A percentile compares a stretch with the other conserved stretches of the same genome.
These are phyloP conservation scores for Claviceps sp. DNA, from an alignment of 2,329 filamentous ascomycete genomes.

Conservation along the genomic window DNA sequence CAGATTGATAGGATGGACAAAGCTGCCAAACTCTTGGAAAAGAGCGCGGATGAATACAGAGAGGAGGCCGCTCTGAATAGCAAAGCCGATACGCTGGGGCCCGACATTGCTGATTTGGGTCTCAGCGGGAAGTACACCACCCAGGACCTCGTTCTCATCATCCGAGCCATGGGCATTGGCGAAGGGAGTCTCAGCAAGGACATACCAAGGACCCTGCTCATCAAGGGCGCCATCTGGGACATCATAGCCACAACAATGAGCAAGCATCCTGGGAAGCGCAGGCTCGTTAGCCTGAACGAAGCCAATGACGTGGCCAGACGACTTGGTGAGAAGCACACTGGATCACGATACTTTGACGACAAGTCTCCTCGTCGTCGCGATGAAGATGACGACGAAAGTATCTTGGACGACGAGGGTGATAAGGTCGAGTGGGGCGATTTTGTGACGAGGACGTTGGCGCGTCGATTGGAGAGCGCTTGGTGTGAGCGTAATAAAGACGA, in stretches of 20 bases:
- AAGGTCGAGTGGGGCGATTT: slow-evolving; percentile 17
- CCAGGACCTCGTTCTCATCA: slow-evolving; percentile 14
- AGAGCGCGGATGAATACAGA: slow-evolving; percentile 3
- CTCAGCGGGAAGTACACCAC: slow-evolving; percentile 17
- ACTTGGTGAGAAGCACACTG: slow-evolving; percentile 34
- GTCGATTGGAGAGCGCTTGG: slow-evolving; percentile 11
- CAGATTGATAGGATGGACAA: background rate
- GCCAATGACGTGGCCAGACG: slow-evolving; percentile 45
- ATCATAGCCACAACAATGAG: slow-evolving; percentile 19
- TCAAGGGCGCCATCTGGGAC: slow-evolving; percentile 19
- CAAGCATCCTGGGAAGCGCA: slow-evolving; percentile 25
- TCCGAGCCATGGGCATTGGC: slow-evolving; percentile 14
- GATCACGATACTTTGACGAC: slow-evolving; percentile 24
- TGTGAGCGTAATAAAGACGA: slow-evolving; percentile 7
- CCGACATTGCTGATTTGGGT: slow-evolving; percentile 12
- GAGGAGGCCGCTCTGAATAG: slow-evolving; percentile 1
- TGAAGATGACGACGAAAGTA: slow-evolving; percentile 10
- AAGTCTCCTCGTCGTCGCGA: slow-evolving; percentile 15
- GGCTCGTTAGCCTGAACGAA: slow-evolving; percentile 40
- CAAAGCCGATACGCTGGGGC: slow-evolving; percentile 10
- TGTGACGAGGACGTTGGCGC: slow-evolving; percentile 12
- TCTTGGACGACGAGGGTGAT: slow-evolving; percentile 12
- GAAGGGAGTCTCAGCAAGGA: slow-evolving; percentile 6
- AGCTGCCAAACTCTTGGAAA: slow-evolving; percentile 7
- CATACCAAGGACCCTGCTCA: slow-evolving; percentile 5